These are phyloP conservation scores for Silene noctiflora DNA, from an alignment of 179 eudicot genomes.

Conservation along the genomic window DNA sequence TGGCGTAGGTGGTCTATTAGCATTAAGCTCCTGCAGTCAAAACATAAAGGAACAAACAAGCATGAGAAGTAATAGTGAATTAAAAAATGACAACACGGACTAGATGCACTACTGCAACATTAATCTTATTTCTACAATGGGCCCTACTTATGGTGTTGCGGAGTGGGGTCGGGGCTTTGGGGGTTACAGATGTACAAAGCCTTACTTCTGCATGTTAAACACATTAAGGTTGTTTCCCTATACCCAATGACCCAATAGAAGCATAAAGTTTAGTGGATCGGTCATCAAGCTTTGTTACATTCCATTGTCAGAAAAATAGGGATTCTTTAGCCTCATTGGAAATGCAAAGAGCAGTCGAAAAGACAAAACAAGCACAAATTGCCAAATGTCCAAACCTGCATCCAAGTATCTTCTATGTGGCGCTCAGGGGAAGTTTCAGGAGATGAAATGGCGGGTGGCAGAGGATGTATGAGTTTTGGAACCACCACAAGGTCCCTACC, in stretches of 20 bases:
- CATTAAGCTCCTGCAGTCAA: slow-evolving; percentile 75
- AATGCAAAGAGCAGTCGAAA: neutral
- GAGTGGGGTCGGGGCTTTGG: too few species aligned
- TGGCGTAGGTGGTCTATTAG: slow-evolving; percentile 95
- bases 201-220: too few species aligned
- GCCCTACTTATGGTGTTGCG: too few species aligned
- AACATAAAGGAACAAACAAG: neutral
- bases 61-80: neutral
- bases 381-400: slow-evolving; percentile 65
- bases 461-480: slow-evolving; percentile 95
- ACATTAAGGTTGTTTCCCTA: neutral
- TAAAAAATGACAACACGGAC: too few species aligned
- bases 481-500: slow-evolving; percentile 98
- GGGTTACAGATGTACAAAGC: too few species aligned
- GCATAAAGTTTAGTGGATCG: neutral
- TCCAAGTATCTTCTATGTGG: slow-evolving; percentile 96
- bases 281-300: neutral
- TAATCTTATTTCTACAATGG: too few species aligned
- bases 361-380: neutral
- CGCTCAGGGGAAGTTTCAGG: slow-evolving; percentile 94
- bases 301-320: neutral
- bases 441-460: slow-evolving; percentile 90
- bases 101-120: too few species aligned
- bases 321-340: neutral
- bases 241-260: neutral